Base-by-base conservation (phyloP, 2,329 filamentous ascomycete species). In the Canariomyces notabilis region DNA sequence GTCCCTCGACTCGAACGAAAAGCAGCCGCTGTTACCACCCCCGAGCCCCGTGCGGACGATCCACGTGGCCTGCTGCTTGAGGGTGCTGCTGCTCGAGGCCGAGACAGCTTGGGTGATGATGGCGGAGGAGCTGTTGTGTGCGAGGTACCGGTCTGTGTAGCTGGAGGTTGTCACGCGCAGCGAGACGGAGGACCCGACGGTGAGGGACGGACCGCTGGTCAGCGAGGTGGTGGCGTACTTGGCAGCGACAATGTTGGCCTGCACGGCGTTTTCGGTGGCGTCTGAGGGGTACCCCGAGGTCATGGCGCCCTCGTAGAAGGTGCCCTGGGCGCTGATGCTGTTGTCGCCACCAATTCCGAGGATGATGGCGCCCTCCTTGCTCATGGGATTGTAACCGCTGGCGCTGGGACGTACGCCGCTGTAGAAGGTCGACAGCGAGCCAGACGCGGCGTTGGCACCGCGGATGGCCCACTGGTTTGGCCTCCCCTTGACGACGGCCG, bases 321-420 rank as follows among this genome's bases (percentile, higher is more conserved):
- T 83, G 20, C 80, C 80, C 57, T 82, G 76, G 1, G 70, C 80
- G 37, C 74, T 57, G 54, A 68, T 65, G 57, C 76, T 80, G 64
- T 81, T 85, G 55, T 84, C 81, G 6, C 81, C 81, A n/a, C 81
- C 81, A 44, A 83, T 82, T n/a, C 81, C 80, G n/a, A 84, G 76
- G 48, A 84, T 72, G 36, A 85, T 80, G 46, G 80, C 74, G 11
- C 80, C 80, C 57, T 85, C 80, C 53, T 83, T 82, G 52, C 57
- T 67, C 81, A 84, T 85, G 0, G 74, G 71, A 59, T 80, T 75
- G 63, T 83, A 83, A 8, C 77, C 79, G 12, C 46, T n/a, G n/a
- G 68, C 16, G 22, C 22, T 37, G 4, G 80, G 80, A 3, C 80
- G 75, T 1, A 56, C 65, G 5, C 81, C 80, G 49, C 63, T 74